Percentiles rank a stretch among this genome's conserved stretches.
Conservation (phyloP, 495 filamentous ascomycete genomes). For the Bathelium albidoporum region DNA sequence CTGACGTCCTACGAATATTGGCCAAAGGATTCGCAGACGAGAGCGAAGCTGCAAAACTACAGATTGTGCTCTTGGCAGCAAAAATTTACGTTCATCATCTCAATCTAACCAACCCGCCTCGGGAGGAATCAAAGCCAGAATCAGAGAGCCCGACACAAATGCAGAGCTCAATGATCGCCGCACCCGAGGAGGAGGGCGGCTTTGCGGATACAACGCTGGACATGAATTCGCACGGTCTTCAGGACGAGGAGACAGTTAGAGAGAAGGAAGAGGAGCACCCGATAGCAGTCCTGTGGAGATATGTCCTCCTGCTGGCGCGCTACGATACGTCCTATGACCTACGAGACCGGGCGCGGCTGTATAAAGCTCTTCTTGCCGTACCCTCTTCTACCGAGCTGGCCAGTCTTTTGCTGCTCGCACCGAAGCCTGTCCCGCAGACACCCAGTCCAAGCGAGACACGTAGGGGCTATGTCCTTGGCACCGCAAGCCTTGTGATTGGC, state of each 20-base stretch:
- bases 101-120: conserved; percentile 39
- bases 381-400: conserved; percentile 74
- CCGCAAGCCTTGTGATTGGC: conserved; percentile 73
- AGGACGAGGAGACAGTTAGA: conserved; percentile 9
- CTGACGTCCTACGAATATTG: conserved; percentile 85
- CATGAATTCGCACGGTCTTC: conserved; percentile 9
- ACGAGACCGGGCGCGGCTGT: conserved; percentile 78
- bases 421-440: conserved; percentile 82
- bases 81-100: conserved; percentile 90
- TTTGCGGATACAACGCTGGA: conserved; percentile 18
- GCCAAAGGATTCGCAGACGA: conserved; percentile 76
- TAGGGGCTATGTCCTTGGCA: conserved; percentile 66
- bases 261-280: conserved; percentile 50
- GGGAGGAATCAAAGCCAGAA: conserved; percentile 8
- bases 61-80: conserved; percentile 83
- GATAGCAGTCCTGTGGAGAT: conserved; percentile 67
- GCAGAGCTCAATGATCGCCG: conserved; percentile 19
- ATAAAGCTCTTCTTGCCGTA: conserved; percentile 67
- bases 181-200: conserved; percentile 22
- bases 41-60: conserved; percentile 72
- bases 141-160: conserved; percentile 9
- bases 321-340: conserved; percentile 95
- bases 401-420: conserved; percentile 78
- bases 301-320: conserved; percentile 72
- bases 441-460: conserved; percentile 75